Percentiles rank a stretch among this genome's conserved stretches.
phyloP scores from a whole-genome alignment of 2,329 filamentous ascomycete genomes.

The Cercospora nicotianae region DNA sequence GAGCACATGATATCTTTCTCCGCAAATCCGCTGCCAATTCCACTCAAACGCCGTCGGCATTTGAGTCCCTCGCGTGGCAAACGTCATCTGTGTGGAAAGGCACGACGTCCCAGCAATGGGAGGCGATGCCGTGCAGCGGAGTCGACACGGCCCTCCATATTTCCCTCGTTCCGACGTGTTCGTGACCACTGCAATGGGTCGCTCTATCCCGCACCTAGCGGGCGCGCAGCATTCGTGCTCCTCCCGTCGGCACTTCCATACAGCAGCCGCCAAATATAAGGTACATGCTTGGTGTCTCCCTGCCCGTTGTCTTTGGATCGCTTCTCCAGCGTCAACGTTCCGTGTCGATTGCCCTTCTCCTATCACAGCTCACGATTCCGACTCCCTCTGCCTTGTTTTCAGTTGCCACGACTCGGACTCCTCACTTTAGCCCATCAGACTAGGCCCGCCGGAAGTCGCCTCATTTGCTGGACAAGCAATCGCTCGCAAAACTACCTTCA shows the following conservation, averaged over 20 bases:
- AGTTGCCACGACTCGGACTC: background rate
- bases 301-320: background rate
- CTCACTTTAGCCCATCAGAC: background rate
- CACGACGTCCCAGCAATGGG: constrained; percentile 7
- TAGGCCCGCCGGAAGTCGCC: background rate
- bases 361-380: background rate
- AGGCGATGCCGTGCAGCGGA: constrained; percentile 3
- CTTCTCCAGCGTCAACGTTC: background rate
- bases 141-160: background rate
- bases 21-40: background rate
- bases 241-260: background rate
- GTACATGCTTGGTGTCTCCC: background rate
- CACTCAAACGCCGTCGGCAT: constrained; percentile 2
- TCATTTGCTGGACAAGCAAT: background rate
- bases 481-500: background rate
- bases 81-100: background rate
- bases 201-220: background rate
- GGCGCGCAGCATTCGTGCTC: background rate
- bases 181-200: background rate
- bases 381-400: background rate
- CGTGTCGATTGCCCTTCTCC: background rate
- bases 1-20: background rate
- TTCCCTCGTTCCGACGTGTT: constrained; percentile 1
- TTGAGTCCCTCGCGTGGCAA: constrained; percentile 10
- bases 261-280: constrained; percentile 15